Evolutionary conservation across 2,329 filamentous ascomycete genomes (phyloP), one percentile per base, ranked within the genome.

Genomic region (Stachybotrys chlorohalonatus): DNA sequence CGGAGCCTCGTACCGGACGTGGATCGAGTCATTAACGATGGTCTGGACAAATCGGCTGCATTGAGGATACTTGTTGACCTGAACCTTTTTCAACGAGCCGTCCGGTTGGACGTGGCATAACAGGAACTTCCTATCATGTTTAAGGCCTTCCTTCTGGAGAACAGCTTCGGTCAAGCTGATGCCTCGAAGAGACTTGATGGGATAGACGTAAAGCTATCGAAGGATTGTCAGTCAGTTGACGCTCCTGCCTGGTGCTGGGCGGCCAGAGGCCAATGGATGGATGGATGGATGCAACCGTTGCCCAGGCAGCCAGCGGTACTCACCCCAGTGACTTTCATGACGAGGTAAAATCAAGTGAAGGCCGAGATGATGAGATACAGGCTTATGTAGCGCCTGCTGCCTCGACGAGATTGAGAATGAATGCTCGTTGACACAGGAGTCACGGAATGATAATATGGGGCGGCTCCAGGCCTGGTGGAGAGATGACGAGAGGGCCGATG

Each of bases 41-140:
- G 76, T 72, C 54, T 84, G 85, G 24, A 75, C 68, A 64, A 90
- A 90, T 5, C 89, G 77, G 13, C 78, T 76, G 71, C 87, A 85
- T 55, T 81, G 74, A 0, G 84, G 78, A 55, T 81, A 77, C 31
- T 72, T 57, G 1, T 77, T 68, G 36, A 89, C 72, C 63, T 86
- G 82, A 68, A 90, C 78, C 62, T 84, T 84, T 57, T 73, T 69
- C 31, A 81, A 63, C 42, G 67, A 62, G 31, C 66, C 73, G 47
- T 71, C 67, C 48, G 70, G 61, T 16, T 73, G 64, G 58, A 80
- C 72, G 60, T 79, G 80, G 57, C 83, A 77, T 5, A 90, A 77
- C 81, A 90, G 88, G 69, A 89, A 90, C 39, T 76, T 75, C 9
- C 87, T 80, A 70, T 91, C 87, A 65, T 87, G 73, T 47, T 74